These are phyloP conservation scores for Nyssa sinensis DNA, from an alignment of 148 eudicot genomes.

Conservation along the genomic window DNA sequence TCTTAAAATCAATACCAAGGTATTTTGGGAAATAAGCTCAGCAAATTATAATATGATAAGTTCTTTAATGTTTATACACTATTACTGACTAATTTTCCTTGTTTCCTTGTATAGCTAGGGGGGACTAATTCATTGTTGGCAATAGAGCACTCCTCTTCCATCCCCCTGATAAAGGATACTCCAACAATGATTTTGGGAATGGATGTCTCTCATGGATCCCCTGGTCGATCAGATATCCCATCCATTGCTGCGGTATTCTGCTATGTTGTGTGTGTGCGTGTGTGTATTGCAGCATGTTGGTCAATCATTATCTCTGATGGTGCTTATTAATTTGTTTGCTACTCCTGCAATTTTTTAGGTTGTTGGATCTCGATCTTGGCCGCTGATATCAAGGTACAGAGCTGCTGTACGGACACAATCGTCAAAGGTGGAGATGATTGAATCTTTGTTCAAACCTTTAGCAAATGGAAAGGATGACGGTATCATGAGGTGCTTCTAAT, in stretches of 20 bases:
- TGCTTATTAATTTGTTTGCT: not conserved
- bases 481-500: conserved; percentile 65
- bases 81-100: not conserved
- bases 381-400: conserved; percentile 82
- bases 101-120: conserved; percentile 60
- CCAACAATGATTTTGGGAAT: conserved; percentile 96
- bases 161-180: conserved; percentile 63
- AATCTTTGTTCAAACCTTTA: conserved; percentile 66
- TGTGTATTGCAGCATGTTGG: not conserved
- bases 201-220: conserved; percentile 95
- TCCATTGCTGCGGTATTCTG: conserved; percentile 85
- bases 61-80: conserved; percentile 6
- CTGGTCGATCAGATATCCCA: conserved; percentile 73
- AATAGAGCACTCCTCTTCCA: conserved; percentile 52
- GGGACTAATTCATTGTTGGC: conserved; percentile 86
- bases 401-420: conserved; percentile 81
- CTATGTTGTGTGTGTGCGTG: not conserved
- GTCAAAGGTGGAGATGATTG: conserved; percentile 85
- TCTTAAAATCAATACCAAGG: conserved; percentile 90
- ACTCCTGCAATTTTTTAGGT: conserved; percentile 43
- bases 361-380: conserved; percentile 94
- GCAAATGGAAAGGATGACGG: conserved; percentile 79
- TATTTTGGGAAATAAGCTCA: conserved; percentile 23
- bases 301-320: not conserved
- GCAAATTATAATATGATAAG: not conserved